Evolutionary conservation across 2,329 filamentous ascomycete species (phyloP).

Genomic region (Ambrosiella xylebori): DNA sequence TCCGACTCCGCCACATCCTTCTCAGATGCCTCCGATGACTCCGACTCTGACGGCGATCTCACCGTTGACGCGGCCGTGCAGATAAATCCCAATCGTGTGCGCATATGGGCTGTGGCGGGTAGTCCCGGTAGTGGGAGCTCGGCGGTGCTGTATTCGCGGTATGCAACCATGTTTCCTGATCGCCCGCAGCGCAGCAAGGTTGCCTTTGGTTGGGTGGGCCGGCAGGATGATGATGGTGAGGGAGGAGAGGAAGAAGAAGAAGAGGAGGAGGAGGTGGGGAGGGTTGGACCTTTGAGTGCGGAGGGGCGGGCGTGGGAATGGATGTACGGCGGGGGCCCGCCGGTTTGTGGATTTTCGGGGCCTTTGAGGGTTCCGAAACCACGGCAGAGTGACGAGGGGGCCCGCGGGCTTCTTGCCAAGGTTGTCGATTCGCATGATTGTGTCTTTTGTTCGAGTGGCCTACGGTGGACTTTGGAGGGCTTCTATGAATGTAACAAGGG

Average conservation of each 20-base stretch:
- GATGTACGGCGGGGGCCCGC: conserved; percentile 37
- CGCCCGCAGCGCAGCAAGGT: conserved; percentile 23
- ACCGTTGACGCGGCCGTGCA: conserved; percentile 21
- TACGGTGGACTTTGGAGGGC: conserved; percentile 19
- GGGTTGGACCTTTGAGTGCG: conserved; percentile 15
- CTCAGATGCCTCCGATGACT: background rate
- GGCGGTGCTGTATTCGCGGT: conserved; percentile 32
- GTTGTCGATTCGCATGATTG: conserved; percentile 24
- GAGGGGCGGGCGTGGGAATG: conserved; percentile 40
- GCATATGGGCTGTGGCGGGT: conserved; percentile 35
- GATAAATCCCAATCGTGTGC: conserved; percentile 31
- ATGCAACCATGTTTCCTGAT: conserved; percentile 32
- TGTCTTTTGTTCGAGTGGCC: conserved; percentile 27
- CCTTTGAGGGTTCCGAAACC: conserved; percentile 14
- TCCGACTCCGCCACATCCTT: conserved; percentile 15
- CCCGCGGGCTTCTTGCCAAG: background rate
- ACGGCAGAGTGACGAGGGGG: conserved; percentile 1
- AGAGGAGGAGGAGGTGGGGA: background rate
- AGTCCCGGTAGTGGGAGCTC: conserved; percentile 35
- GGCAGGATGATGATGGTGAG: background rate
- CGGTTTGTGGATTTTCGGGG: conserved; percentile 26
- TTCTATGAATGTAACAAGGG: conserved; percentile 24
- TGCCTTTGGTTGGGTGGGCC: conserved; percentile 20
- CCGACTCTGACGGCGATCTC: conserved; percentile 13
- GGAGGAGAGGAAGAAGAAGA: background rate